A percentile compares a stretch with the other conserved stretches of the same genome.
These are phyloP conservation scores for Dalbergia cochinchinensis DNA, from an alignment of 306 rosid species.

Conservation along the genomic window DNA sequence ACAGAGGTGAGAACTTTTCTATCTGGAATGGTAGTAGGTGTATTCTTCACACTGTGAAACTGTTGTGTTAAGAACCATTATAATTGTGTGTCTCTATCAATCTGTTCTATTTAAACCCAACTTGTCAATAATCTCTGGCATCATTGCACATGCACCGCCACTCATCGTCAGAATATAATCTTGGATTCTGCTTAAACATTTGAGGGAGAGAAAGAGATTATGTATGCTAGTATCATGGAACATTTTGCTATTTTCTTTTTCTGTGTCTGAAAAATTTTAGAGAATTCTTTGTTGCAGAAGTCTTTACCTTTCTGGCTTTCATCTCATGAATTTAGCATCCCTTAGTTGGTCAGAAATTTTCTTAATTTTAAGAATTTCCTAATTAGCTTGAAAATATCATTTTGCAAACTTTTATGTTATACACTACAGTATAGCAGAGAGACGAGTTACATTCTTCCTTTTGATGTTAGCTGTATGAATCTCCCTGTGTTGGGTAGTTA, in stretches of 20 bases:
- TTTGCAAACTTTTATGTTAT: not conserved
- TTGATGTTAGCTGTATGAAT: constrained; percentile 10
- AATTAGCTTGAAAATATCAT: not conserved
- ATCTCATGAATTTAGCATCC: constrained; percentile 14
- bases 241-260: too few species aligned
- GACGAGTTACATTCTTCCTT: not conserved
- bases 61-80: constrained; percentile 19
- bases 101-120: constrained; percentile 22
- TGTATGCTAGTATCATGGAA: not conserved
- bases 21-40: constrained; percentile 30
- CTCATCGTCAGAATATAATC: constrained; percentile 1
- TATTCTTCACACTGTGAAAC: constrained; percentile 20
- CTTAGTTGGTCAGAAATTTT: not conserved
- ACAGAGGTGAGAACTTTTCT: constrained; percentile 78
- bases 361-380: not conserved
- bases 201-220: constrained; percentile 27
- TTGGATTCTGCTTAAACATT: constrained; percentile 15
- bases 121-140: constrained; percentile 36
- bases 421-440: too few species aligned
- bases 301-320: not conserved
- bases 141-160: constrained; percentile 32
- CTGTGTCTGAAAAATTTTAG: too few species aligned
- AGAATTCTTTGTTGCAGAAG: too few species aligned
- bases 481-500: constrained; percentile 20
- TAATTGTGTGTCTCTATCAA: constrained; percentile 9